Percentiles rank a stretch among this genome's conserved stretches.
Evolutionary conservation across 176 grass and related monocot genomes (phyloP).

Genomic region (Calamus simplicifolius): DNA sequence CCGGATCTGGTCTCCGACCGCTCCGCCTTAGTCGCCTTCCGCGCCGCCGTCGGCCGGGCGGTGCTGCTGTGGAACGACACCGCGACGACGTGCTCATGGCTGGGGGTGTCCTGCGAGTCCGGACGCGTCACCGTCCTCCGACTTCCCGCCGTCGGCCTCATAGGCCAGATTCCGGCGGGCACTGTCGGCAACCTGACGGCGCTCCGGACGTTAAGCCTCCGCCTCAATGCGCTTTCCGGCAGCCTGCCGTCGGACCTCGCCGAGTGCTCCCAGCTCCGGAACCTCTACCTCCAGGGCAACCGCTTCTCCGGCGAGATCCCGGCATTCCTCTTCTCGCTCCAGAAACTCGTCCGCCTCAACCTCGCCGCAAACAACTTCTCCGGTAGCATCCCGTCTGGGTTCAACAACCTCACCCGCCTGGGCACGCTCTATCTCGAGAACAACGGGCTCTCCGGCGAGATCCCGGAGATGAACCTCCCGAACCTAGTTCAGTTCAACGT

Average conservation of each 20-base stretch:
- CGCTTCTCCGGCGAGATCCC: constrained; percentile 62
- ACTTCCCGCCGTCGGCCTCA: constrained; percentile 66
- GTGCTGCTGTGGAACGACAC: constrained; percentile 70
- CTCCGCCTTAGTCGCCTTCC: constrained; percentile 49
- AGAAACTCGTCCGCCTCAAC: constrained; percentile 79
- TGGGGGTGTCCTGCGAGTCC: constrained; percentile 50
- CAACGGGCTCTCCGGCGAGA: constrained; percentile 67
- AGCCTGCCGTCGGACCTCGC: constrained; percentile 54
- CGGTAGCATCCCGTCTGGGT: constrained; percentile 52
- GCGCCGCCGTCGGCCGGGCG: constrained; percentile 45
- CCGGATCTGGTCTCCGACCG: constrained; percentile 15
- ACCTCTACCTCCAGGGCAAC: constrained; percentile 86
- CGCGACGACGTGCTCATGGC: constrained; percentile 57
- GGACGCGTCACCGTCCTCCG: constrained; percentile 59
- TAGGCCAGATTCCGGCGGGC: constrained; percentile 57
- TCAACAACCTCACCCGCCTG: constrained; percentile 75
- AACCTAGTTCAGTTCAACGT: constrained; percentile 89
- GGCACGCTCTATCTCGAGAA: constrained; percentile 61
- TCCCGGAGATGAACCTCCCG: constrained; percentile 63
- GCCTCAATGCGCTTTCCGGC: constrained; percentile 71
- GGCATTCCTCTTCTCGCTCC: constrained; percentile 38
- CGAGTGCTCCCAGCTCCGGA: constrained; percentile 59
- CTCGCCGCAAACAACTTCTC: constrained; percentile 67
- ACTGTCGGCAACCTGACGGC: constrained; percentile 70
- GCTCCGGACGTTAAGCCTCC: constrained; percentile 81